These are phyloP conservation scores for Ilex aquifolium DNA, from an alignment of 257 asterid genomes.

Conservation along the genomic window DNA sequence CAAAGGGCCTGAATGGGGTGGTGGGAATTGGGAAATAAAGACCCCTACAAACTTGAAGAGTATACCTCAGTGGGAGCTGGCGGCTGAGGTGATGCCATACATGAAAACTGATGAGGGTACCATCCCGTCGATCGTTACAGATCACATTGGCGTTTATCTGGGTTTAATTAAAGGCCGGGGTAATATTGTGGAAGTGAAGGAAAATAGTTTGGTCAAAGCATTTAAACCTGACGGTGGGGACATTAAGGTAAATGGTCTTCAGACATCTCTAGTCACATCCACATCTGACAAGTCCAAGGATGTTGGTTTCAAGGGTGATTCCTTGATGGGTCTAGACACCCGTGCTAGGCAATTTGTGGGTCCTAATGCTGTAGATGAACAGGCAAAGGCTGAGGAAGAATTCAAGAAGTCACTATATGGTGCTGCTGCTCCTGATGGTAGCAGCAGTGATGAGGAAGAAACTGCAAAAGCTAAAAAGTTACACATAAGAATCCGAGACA, in stretches of 20 bases:
- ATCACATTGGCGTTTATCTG: constrained; percentile 94
- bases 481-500: constrained; percentile 77
- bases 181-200: constrained; percentile 88
- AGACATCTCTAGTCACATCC: constrained; percentile 36
- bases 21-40: constrained; percentile 99
- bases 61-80: constrained; percentile 99
- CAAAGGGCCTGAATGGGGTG: constrained; percentile 99
- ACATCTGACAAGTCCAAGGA: constrained; percentile 42
- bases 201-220: constrained; percentile 80
- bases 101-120: constrained; percentile 98
- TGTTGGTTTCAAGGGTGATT: constrained; percentile 35
- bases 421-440: constrained; percentile 64
- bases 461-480: constrained; percentile 69
- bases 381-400: constrained; percentile 96
- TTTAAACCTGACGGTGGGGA: constrained; percentile 56
- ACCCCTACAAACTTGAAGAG: constrained; percentile 84
- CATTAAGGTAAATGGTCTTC: constrained; percentile 47
- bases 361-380: constrained; percentile 68
- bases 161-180: constrained; percentile 98
- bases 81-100: constrained; percentile 99
- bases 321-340: constrained; percentile 78
- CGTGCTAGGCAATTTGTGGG: constrained; percentile 52
- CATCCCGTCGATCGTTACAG: constrained; percentile 90
- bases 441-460: constrained; percentile 98
- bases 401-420: constrained; percentile 82